Evolutionary conservation across 306 rosid genomes (phyloP).

Genomic region (Prunus davidiana): DNA sequence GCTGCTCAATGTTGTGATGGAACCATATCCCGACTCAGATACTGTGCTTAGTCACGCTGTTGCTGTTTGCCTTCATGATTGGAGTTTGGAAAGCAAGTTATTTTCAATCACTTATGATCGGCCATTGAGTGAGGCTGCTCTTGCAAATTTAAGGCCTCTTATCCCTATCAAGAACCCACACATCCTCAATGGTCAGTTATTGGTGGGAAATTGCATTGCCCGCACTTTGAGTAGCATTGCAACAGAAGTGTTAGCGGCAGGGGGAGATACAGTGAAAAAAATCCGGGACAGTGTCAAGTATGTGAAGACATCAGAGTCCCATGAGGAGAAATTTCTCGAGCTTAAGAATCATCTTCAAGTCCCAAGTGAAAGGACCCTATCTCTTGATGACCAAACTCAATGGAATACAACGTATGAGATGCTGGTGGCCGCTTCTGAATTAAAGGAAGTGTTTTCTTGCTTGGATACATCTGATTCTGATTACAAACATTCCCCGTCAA

Average conservation of each 20-base stretch:
- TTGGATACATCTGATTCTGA: conserved; percentile 84
- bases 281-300: conserved; percentile 78
- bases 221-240: conserved; percentile 70
- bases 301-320: conserved; percentile 85
- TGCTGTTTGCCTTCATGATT: conserved; percentile 86
- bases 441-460: conserved; percentile 82
- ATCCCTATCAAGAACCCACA: conserved; percentile 76
- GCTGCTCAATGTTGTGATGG: conserved; percentile 92
- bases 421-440: conserved; percentile 79
- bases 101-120: conserved; percentile 73
- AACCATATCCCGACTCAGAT: conserved; percentile 84
- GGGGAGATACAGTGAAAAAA: conserved; percentile 47
- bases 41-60: conserved; percentile 77
- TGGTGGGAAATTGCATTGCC: conserved; percentile 78
- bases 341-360: conserved; percentile 86
- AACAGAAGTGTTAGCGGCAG: conserved; percentile 55
- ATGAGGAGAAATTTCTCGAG: conserved; percentile 74
- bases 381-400: conserved; percentile 69
- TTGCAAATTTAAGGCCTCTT: conserved; percentile 72
- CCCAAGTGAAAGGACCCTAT: conserved; percentile 71
- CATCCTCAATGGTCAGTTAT: conserved; percentile 73
- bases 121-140: conserved; percentile 41
- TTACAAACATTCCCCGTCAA: conserved; percentile 65
- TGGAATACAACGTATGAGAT: conserved; percentile 94
- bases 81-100: conserved; percentile 73